These are phyloP conservation scores for Heracleum sosnowskyi DNA, from an alignment of 129 eudicot species.

Conservation along the genomic window DNA sequence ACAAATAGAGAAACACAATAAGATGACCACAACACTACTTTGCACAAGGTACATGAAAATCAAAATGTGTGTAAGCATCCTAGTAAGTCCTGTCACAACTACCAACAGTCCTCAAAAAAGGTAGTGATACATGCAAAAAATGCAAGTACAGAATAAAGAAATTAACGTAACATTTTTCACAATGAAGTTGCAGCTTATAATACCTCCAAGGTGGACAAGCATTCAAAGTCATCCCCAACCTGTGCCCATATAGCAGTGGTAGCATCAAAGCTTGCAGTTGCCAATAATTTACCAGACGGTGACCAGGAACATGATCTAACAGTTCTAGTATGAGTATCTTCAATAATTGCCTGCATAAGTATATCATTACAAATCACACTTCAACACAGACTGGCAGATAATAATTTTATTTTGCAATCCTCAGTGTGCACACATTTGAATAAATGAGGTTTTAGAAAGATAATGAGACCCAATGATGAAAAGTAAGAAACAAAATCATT, in stretches of 20 bases:
- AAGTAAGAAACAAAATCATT: neutral
- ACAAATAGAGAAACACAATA: neutral
- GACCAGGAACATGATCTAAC: conserved; percentile 97
- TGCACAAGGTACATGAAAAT: neutral
- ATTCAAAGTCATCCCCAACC: conserved; percentile 59
- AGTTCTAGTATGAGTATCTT: conserved; percentile 74
- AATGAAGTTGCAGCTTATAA: neutral
- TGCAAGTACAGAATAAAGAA: neutral
- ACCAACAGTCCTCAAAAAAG: neutral
- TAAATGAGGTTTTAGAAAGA: neutral
- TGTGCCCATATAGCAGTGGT: conserved; percentile 83
- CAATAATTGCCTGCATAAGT: conserved; percentile 67
- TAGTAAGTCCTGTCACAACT: neutral
- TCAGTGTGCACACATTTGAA: neutral
- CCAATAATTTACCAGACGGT: conserved; percentile 74
- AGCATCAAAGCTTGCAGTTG: conserved; percentile 92
- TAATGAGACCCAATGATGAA: neutral
- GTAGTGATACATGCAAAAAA: neutral
- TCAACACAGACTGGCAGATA: neutral
- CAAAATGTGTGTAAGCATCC: neutral
- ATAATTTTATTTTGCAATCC: neutral
- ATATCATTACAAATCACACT: neutral
- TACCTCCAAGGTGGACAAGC: conserved; percentile 90
- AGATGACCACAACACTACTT: neutral
- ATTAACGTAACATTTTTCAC: neutral